A percentile compares a stretch with the other conserved stretches of the same genome.
These are phyloP conservation scores for Rosa lucieae DNA, from an alignment of 306 rosid species.

Conservation along the genomic window DNA sequence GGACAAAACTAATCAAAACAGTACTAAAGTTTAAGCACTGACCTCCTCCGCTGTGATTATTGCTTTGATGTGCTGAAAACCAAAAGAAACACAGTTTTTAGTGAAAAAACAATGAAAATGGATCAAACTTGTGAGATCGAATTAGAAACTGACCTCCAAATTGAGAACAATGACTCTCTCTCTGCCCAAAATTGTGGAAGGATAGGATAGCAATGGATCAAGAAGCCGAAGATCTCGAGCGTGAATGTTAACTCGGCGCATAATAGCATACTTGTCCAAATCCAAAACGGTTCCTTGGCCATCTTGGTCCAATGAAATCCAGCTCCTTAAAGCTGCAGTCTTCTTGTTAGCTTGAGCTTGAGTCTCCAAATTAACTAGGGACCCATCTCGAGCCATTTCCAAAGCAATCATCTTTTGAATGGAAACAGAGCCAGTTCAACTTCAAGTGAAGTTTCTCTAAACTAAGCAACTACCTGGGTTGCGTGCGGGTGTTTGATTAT, in stretches of 20 bases:
- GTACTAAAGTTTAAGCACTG: not conserved
- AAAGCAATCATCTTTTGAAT: not conserved
- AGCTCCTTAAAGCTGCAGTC: conserved; percentile 55
- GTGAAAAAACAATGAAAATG: not conserved
- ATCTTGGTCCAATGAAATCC: conserved; percentile 57
- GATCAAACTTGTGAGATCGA: not conserved
- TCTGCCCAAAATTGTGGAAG: conserved; percentile 76
- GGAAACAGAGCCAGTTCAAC: conserved; percentile 1
- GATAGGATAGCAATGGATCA: conserved; percentile 71
- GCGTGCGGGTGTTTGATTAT: not conserved
- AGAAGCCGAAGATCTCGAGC: conserved; percentile 83
- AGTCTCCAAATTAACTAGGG: conserved; percentile 34
- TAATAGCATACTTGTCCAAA: conserved; percentile 73
- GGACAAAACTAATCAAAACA: not conserved
- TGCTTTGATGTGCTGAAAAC: conserved; percentile 81
- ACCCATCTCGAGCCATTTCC: conserved; percentile 31
- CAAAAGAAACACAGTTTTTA: not conserved
- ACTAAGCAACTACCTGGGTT: not conserved
- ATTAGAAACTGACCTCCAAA: conserved; percentile 52
- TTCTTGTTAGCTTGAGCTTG: conserved; percentile 48
- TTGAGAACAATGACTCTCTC: conserved; percentile 82
- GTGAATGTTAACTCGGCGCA: conserved; percentile 65
- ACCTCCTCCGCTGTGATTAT: conserved; percentile 83
- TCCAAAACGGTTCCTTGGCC: conserved; percentile 53
- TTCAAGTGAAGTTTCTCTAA: not conserved